A percentile compares a stretch with the other conserved stretches of the same genome.
Conservation (phyloP, 371 early-diverging fungal genomes). For the Mucor sp. region DNA sequence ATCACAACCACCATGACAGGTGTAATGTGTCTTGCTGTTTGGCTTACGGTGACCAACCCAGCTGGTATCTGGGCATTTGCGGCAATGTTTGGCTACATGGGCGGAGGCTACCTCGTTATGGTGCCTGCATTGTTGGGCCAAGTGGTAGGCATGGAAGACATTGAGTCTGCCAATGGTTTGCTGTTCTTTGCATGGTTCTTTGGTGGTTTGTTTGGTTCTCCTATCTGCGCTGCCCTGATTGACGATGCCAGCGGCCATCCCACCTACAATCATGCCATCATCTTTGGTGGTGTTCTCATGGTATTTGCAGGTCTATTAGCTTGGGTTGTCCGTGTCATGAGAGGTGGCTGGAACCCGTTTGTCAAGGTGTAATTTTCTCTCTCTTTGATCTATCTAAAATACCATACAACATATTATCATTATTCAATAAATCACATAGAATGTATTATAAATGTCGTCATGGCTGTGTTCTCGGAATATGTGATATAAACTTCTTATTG, state of each 20-base stretch:
- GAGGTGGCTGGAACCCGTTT: conserved; percentile 39
- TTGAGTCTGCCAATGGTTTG: conserved; percentile 58
- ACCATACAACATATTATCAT: not conserved
- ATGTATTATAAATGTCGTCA: not conserved
- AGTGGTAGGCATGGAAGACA: conserved; percentile 32
- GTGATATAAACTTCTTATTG: not conserved
- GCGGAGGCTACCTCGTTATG: conserved; percentile 62
- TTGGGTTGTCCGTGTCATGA: conserved; percentile 29
- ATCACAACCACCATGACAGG: conserved; percentile 48
- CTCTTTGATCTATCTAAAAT: not conserved
- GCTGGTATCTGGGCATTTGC: conserved; percentile 46
- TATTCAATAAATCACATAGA: not conserved
- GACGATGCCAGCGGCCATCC: conserved; percentile 42
- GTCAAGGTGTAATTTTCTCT: conserved; percentile 17
- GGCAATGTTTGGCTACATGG: conserved; percentile 56
- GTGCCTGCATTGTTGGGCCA: conserved; percentile 54
- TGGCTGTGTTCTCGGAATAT: not conserved
- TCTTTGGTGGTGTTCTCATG: conserved; percentile 45
- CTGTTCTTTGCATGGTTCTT: conserved; percentile 59
- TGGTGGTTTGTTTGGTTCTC: conserved; percentile 62
- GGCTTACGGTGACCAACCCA: conserved; percentile 36
- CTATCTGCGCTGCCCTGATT: conserved; percentile 49
- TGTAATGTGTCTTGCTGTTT: conserved; percentile 39
- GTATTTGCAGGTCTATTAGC: conserved; percentile 35
- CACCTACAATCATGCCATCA: conserved; percentile 42